Conservation (phyloP, 106 monocot genomes). For the Dioscorea dumetorum region DNA sequence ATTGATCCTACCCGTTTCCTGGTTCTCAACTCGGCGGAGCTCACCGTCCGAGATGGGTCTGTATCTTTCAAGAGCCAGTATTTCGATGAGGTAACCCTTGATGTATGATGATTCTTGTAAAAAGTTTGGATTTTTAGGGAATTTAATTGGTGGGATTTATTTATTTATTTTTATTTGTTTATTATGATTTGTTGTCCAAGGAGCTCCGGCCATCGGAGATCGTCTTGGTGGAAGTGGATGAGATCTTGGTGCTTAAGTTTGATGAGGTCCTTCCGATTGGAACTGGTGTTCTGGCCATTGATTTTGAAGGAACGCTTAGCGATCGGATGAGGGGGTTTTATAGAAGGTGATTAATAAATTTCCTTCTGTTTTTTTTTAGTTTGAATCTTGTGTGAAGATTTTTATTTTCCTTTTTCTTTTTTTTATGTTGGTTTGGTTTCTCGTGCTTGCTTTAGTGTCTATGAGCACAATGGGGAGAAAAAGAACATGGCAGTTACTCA, state of each 20-base stretch:
- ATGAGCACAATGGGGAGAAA: conserved; percentile 68
- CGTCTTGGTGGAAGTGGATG: conserved; percentile 42
- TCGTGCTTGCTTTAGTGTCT: conserved; percentile 32
- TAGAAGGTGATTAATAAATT: conserved; percentile 51
- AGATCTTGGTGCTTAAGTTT: conserved; percentile 72
- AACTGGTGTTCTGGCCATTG: conserved; percentile 39
- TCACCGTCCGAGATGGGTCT: conserved; percentile 37
- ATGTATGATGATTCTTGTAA: not conserved
- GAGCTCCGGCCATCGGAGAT: conserved; percentile 41
- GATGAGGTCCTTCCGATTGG: conserved; percentile 50
- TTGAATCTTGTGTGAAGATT: no score
- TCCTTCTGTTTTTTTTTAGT: no score
- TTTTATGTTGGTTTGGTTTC: not conserved
- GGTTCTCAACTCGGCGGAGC: conserved; percentile 86
- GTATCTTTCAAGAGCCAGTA: conserved; percentile 26
- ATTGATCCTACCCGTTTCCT: conserved; percentile 52
- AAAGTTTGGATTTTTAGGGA: not conserved
- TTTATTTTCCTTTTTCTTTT: no score
- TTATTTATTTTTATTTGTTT: no score
- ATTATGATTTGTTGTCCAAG: conserved; percentile 15
- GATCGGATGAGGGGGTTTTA: conserved; percentile 96
- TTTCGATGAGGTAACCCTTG: conserved; percentile 11
- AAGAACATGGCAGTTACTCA: conserved; percentile 94
- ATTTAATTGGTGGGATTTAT: not conserved
- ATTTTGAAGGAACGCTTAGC: conserved; percentile 64